Percentiles rank a stretch among this genome's conserved stretches.
phyloP scores from a whole-genome alignment of 2,329 filamentous ascomycete genomes.

The Fusarium palustre region DNA sequence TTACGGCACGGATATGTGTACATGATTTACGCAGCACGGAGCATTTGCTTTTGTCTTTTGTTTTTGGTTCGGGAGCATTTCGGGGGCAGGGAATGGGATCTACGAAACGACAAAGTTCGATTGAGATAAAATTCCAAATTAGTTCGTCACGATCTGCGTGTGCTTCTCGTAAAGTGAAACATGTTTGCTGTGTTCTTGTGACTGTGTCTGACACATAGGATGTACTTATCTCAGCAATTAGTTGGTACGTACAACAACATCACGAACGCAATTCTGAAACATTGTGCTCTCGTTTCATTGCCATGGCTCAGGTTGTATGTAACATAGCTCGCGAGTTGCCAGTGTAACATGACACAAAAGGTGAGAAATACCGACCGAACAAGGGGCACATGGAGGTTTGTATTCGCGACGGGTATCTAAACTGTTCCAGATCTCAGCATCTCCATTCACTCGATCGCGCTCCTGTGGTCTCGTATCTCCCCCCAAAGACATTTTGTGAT shows the following conservation, averaged over 20 bases:
- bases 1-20: slow-evolving; percentile 13
- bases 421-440: slow-evolving; percentile 26
- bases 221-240: slow-evolving; percentile 2
- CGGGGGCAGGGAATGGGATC: slow-evolving; percentile 25
- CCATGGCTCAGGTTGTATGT: not conserved
- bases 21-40: slow-evolving; percentile 32
- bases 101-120: slow-evolving; percentile 25
- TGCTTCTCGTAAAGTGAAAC: slow-evolving; percentile 12
- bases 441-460: slow-evolving; percentile 9
- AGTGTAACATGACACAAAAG: slow-evolving; percentile 29
- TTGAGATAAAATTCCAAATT: slow-evolving; percentile 7
- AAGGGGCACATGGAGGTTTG: slow-evolving; percentile 17
- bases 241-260: not conserved
- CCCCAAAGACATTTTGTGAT: slow-evolving; percentile 2
- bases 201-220: not conserved
- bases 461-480: not conserved
- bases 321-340: slow-evolving; percentile 8
- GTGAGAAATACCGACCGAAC: slow-evolving; percentile 36
- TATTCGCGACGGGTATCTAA: slow-evolving; percentile 39
- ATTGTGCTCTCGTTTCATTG: not conserved
- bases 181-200: slow-evolving; percentile 12
- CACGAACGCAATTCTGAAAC: not conserved
- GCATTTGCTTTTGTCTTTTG: slow-evolving; percentile 26
- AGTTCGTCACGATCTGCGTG: slow-evolving; percentile 22
- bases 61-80: slow-evolving; percentile 30